Evolutionary conservation across 257 asterid species (phyloP).

Genomic region (Petrea volubilis): DNA sequence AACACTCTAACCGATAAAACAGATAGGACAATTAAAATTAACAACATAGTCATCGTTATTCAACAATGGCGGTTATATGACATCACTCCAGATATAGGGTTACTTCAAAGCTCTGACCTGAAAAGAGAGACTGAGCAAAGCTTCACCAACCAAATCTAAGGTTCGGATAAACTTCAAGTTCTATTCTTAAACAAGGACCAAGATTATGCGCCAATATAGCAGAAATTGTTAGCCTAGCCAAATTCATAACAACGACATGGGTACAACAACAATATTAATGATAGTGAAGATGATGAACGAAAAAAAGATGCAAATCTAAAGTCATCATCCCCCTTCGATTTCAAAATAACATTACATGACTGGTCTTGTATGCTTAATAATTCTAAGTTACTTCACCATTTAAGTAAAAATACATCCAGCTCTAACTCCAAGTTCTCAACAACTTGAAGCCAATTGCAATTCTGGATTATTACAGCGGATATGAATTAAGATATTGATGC

Average conservation of each 20-base stretch:
- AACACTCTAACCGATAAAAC: background rate
- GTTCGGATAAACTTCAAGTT: background rate
- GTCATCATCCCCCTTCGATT: background rate
- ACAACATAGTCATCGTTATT: slow-evolving; percentile 1
- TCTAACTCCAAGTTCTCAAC: background rate
- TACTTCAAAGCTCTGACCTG: background rate
- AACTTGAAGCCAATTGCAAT: background rate
- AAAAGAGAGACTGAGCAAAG: background rate
- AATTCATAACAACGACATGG: background rate
- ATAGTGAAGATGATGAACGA: background rate
- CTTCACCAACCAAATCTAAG: slow-evolving; percentile 2
- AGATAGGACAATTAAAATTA: background rate
- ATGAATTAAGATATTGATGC: background rate
- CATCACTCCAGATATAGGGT: background rate
- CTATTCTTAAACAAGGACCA: background rate
- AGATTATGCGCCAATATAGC: background rate
- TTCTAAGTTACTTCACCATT: background rate
- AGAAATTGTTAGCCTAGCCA: background rate
- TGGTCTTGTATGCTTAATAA: background rate
- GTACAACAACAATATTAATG: background rate
- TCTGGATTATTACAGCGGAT: background rate
- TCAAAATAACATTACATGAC: background rate
- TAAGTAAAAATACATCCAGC: background rate
- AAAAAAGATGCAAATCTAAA: background rate
- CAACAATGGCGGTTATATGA: background rate